Evolutionary conservation across 108 stramenopile genomes (phyloP).

Genomic region (Nitzschia putrida): DNA sequence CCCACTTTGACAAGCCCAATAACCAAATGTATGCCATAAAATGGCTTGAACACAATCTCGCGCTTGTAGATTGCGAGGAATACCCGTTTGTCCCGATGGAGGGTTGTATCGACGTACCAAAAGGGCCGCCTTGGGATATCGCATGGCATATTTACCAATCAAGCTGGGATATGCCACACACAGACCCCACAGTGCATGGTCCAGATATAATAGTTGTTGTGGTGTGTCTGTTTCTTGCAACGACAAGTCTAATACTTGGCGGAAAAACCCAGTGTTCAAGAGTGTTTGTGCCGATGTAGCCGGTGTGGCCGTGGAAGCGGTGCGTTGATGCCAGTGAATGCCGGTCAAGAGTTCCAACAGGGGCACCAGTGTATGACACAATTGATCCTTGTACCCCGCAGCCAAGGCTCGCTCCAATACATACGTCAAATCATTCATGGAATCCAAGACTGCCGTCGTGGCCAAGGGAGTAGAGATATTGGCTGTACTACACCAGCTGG

Average conservation of each 20-base stretch:
- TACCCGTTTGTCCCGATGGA: neutral
- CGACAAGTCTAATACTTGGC: constrained; percentile 26
- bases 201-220: neutral
- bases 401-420: constrained; percentile 28
- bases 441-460: constrained; percentile 21
- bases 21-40: constrained; percentile 34
- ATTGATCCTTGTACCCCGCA: constrained; percentile 12
- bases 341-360: constrained; percentile 34
- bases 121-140: constrained; percentile 22
- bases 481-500: constrained; percentile 31
- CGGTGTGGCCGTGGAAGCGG: neutral
- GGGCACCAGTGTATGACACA: constrained; percentile 22
- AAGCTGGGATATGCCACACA: constrained; percentile 28
- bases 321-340: constrained; percentile 9
- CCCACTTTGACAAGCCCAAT: constrained; percentile 4
- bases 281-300: constrained; percentile 23
- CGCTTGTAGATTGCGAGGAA: neutral
- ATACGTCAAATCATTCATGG: constrained; percentile 36
- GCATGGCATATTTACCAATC: constrained; percentile 33
- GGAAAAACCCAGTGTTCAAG: constrained; percentile 39
- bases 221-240: neutral
- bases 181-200: constrained; percentile 38
- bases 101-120: constrained; percentile 17
- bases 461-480: constrained; percentile 6
- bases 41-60: constrained; percentile 29